phyloP scores from a whole-genome alignment of 148 eudicot genomes.

The Hydrangea macrophylla region DNA sequence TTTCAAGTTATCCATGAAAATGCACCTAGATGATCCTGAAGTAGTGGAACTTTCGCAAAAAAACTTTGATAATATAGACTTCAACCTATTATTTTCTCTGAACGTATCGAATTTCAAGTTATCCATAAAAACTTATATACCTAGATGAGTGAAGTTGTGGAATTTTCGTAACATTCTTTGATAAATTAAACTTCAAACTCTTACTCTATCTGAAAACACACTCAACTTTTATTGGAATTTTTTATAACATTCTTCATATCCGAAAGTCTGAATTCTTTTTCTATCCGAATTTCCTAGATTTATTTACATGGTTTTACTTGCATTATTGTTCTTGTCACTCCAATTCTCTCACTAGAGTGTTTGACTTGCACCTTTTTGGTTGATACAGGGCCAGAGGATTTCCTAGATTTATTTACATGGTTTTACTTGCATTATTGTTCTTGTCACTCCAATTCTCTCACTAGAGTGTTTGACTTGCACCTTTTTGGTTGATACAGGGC shows the following conservation, averaged over 20 bases:
- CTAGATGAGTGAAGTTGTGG: no score
- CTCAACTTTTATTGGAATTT: no score
- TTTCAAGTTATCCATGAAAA: not conserved
- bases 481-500: conserved; percentile 45
- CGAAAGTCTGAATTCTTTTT: not conserved
- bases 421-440: not conserved
- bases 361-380: conserved; percentile 1
- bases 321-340: not conserved
- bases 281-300: no score
- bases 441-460: not conserved
- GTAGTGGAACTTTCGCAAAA: not conserved
- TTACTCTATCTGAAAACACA: not conserved
- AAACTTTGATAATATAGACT: no score
- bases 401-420: not conserved
- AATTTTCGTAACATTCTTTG: not conserved
- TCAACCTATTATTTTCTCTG: no score
- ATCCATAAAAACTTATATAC: no score
- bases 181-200: not conserved
- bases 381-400: conserved; percentile 81
- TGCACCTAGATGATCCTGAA: not conserved
- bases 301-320: not conserved
- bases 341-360: not conserved
- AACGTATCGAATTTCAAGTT: no score
- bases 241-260: not conserved
- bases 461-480: not conserved